These are phyloP conservation scores for Waltergamsia citrina DNA, from an alignment of 2,329 filamentous ascomycete genomes.

Conservation along the genomic window DNA sequence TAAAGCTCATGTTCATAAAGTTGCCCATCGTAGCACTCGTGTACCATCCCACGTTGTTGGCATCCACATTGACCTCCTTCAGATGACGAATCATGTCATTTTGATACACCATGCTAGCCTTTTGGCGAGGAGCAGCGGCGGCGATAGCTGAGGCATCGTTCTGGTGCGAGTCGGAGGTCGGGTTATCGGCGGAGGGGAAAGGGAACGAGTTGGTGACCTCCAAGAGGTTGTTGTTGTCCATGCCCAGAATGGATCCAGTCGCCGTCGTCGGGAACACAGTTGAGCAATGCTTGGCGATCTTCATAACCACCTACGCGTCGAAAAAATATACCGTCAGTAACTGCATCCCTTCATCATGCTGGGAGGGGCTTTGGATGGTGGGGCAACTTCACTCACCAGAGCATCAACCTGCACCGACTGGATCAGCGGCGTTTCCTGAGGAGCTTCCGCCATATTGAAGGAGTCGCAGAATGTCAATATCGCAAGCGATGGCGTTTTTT, in stretches of 20 bases:
- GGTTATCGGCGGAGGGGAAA: slow-evolving; percentile 75
- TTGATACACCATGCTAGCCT: slow-evolving; percentile 82
- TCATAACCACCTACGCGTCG: slow-evolving; percentile 71
- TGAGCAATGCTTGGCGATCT: slow-evolving; percentile 94
- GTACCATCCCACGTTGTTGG: slow-evolving; percentile 98
- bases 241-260: slow-evolving; percentile 84
- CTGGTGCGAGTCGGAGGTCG: slow-evolving; percentile 61
- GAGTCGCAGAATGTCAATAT: slow-evolving; percentile 12
- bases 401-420: slow-evolving; percentile 91
- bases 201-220: slow-evolving; percentile 94
- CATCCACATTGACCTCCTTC: slow-evolving; percentile 95
- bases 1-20: slow-evolving; percentile 88
- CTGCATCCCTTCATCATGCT: slow-evolving; percentile 7
- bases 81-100: slow-evolving; percentile 95
- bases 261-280: slow-evolving; percentile 80
- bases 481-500: too few species aligned
- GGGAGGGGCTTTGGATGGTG: slow-evolving; percentile 17
- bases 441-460: slow-evolving; percentile 46
- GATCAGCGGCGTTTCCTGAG: slow-evolving; percentile 63
- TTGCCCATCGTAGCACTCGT: slow-evolving; percentile 98
- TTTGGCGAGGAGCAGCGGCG: slow-evolving; percentile 82
- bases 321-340: slow-evolving; percentile 12
- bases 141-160: slow-evolving; percentile 67
- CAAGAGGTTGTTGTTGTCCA: slow-evolving; percentile 74
- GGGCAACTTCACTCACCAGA: slow-evolving; percentile 54